Evolutionary conservation across 176 grass and related monocot species (phyloP), one percentile per base, ranked within the genome.

Genomic region (Carex parvula): DNA sequence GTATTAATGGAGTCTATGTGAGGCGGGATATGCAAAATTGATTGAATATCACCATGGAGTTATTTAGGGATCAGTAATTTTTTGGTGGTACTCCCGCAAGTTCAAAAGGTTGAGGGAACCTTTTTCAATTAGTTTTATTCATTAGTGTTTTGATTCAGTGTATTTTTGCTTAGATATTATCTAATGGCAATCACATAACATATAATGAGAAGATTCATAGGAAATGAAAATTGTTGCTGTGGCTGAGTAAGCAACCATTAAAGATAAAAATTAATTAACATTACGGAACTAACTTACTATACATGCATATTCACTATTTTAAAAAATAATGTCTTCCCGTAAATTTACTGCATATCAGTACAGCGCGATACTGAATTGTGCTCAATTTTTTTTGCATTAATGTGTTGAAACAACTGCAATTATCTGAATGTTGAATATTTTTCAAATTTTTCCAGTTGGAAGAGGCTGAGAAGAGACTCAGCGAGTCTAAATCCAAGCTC

Each of bases 381-480:
- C 21, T 12, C n/a, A 14, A 17, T 1, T 17, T 69, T 39, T 69
- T 39, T 2, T 13, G 41, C 18, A 6, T 72, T 24, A 72, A 22
- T 72, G 48, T 29, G 13, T 64, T 26, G 10, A 35, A 32, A 37
- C 4, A 35, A 68, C 14, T 68, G 14, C 26, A 16, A 68, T 62
- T 68, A 53, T 76, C 10, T 76, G 48, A 55, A 54, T 76, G 21
- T 74, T 69, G 64, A 32, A 84, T 33, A 70, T 37, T 41, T 71
- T 56, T 41, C 55, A 57, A 32, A 13, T 20, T 53, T 62, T 56
- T 55, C 30, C 91, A 99, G 96, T 77, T 95, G 26, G 91, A 89
- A 16, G 83, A 78, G 46, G 90, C 85, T 5, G 91, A 95, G 85
- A 84, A 12, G 56, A 93, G 90, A 66, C 83, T 95, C 41, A 64